Evolutionary conservation across 2,329 filamentous ascomycete genomes (phyloP).

Genomic region (Cladosporium phlei): DNA sequence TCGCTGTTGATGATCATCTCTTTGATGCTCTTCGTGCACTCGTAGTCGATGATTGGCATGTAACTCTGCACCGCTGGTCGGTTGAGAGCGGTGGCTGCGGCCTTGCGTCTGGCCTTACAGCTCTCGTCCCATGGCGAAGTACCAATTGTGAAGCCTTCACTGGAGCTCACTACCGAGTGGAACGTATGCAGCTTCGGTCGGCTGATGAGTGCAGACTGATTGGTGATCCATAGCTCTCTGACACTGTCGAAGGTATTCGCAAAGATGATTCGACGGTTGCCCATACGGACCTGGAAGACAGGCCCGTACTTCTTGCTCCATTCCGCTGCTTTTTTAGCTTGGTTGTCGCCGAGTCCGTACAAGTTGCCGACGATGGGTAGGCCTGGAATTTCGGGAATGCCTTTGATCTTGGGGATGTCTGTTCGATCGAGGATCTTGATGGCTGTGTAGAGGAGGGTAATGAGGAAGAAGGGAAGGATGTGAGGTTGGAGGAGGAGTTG

Average conservation of each 20-base stretch:
- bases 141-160: constrained; percentile 76
- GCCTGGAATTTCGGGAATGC: constrained; percentile 44
- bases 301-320: constrained; percentile 47
- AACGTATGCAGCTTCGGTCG: constrained; percentile 76
- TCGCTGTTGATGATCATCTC: constrained; percentile 64
- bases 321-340: constrained; percentile 43
- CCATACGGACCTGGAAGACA: constrained; percentile 53
- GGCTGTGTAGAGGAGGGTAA: constrained; percentile 37
- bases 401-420: constrained; percentile 46
- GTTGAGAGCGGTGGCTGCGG: constrained; percentile 73
- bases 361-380: constrained; percentile 46
- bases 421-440: constrained; percentile 42
- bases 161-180: constrained; percentile 70
- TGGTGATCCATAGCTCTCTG: constrained; percentile 69
- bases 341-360: constrained; percentile 42
- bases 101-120: constrained; percentile 71
- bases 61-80: constrained; percentile 71
- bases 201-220: constrained; percentile 73
- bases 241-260: constrained; percentile 75
- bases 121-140: constrained; percentile 81
- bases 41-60: constrained; percentile 77
- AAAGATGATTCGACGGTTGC: constrained; percentile 69
- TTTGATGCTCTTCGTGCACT: constrained; percentile 65
- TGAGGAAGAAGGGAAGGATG: constrained; percentile 38
- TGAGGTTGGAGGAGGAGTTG: constrained; percentile 34